Conservation (phyloP, 2,329 filamentous ascomycete genomes). For the Fusarium sp. region DNA sequence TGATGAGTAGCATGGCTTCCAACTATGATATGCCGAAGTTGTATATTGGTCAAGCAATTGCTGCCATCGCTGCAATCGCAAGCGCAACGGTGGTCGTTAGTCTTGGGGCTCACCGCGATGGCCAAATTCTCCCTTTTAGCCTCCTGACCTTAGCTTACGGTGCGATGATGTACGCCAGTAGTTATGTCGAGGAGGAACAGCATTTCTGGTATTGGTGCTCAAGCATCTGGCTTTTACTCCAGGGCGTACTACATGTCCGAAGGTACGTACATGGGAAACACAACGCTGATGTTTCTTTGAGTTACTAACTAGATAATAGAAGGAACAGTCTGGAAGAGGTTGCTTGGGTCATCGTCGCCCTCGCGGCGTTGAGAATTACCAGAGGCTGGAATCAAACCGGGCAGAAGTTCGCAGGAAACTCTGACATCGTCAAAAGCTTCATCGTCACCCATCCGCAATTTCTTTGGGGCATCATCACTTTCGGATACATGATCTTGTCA, state of each 20-base stretch:
- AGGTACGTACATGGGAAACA: constrained; percentile 48
- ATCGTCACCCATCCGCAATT: constrained; percentile 71
- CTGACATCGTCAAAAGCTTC: constrained; percentile 83
- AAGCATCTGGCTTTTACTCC: constrained; percentile 73
- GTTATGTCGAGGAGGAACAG: constrained; percentile 97
- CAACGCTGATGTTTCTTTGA: not conserved
- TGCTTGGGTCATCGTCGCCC: constrained; percentile 57
- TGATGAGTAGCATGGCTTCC: constrained; percentile 90
- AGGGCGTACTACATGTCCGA: constrained; percentile 61
- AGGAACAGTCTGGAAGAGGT: constrained; percentile 45
- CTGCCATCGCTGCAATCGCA: constrained; percentile 48
- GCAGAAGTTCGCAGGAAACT: constrained; percentile 92
- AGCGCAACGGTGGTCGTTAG: constrained; percentile 24
- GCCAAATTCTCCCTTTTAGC: constrained; percentile 57
- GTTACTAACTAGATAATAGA: constrained; percentile 37
- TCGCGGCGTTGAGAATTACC: constrained; percentile 73
- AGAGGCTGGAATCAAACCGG: constrained; percentile 96
- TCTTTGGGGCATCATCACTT: constrained; percentile 79
- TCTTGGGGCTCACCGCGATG: constrained; percentile 21
- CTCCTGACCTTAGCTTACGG: constrained; percentile 73
- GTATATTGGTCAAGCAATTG: constrained; percentile 56
- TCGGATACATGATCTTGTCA: constrained; percentile 73
- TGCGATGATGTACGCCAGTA: constrained; percentile 96
- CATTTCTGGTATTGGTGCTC: constrained; percentile 98
- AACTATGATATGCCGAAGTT: constrained; percentile 84